Base-by-base conservation (phyloP, 2,329 filamentous ascomycete species). In the Zymoseptoria crescenta region DNA sequence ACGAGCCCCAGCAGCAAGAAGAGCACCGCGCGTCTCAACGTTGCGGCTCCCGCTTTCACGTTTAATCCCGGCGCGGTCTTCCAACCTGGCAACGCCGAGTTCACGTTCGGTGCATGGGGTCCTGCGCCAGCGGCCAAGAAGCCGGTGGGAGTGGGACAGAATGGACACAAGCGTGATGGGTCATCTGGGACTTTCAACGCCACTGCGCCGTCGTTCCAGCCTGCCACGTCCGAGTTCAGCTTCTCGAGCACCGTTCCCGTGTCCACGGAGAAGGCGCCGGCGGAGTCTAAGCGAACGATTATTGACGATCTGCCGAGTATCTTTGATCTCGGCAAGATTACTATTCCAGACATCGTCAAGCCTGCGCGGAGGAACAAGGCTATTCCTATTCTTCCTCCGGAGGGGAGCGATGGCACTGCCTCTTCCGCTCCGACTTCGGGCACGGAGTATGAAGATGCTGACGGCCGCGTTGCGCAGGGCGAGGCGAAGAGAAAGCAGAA, bases 11-110 rank as follows among this genome's bases (percentile, higher is more conserved):
- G 48, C 27, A 65, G 64, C 35, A 68, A 67, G 56, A 70, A 67
- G 62, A 69, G 61, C 50, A 59, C 61, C 19, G 90, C 91, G 0
- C 92, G 87, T 65, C 82, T 97, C 66, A 97, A 97, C 68, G 91
- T 95, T 29, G 84, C 87, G 62, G 93, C 93, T 0, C 88, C 91
- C 52, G 90, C 94, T 69, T 96, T 96, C 79, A 90, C 87, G 67
- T 93, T 93, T 74, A 81, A 87, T 57, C 82, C 83, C 6, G 73
- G 74, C 41, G 75, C 76, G 16, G 76, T 79, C 2, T 83, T 83
- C 66, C 76, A 74, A 50, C 62, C 56, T 62, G 70, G 51, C 71
- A 72, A 56, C 67, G 69, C 54, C 20, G 56, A 50, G 20, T 60
- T 64, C 56, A 55, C 60, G 10, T 67, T 67, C 56, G 59, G 59